Base-by-base conservation (phyloP, 352 stramenopile genomes). In the Pythium periplocum region DNA sequence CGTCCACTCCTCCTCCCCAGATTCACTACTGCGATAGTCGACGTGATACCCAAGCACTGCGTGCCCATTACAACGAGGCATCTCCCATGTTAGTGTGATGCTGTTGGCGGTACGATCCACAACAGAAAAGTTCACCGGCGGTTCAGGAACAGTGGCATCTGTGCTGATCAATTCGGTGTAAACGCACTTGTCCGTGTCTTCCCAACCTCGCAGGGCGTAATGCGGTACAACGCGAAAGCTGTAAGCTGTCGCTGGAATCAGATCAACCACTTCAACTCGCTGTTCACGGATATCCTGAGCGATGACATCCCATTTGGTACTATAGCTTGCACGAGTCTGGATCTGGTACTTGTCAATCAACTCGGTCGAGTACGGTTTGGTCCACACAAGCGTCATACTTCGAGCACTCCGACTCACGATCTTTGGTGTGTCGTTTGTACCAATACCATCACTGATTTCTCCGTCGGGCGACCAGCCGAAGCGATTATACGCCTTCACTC, bases 201-300 rank as follows among this genome's bases (percentile, higher is more conserved):
- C 68, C 75, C 75, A 86, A 10, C 57, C 50, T 17, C 45, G 48
- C 2, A 11, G 9, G 0, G 59, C 51, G 31, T 67, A 86, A 44
- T 86, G 75, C 11, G 71, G 75, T 2, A 78, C 69, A 32, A 86
- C 60, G 10, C 71, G 71, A 12, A 86, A 82, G 32, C 53, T 64
- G 55, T 83, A 83, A 9, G 70, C 58, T 4, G 69, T 78, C 1
- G 73, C 69, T 11, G 75, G 75, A 1, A 71, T 39, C 10, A 86
- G 51, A 3, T 53, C 55, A 2, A 41, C 3, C 5, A 82, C 64
- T 6, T 49, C 37, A 7, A 61, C 55, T n/a, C 53, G 53, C 40
- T 81, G 71, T 2, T 51, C 62, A 1, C 33, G 4, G 4, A 77
- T 53, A 12, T 62, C 38, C 2, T 45, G 55, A 4, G 52, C 61